A percentile compares a stretch with the other conserved stretches of the same genome.
Conservation (phyloP, 2,329 filamentous ascomycete species). For the Trichophyton rubrum region DNA sequence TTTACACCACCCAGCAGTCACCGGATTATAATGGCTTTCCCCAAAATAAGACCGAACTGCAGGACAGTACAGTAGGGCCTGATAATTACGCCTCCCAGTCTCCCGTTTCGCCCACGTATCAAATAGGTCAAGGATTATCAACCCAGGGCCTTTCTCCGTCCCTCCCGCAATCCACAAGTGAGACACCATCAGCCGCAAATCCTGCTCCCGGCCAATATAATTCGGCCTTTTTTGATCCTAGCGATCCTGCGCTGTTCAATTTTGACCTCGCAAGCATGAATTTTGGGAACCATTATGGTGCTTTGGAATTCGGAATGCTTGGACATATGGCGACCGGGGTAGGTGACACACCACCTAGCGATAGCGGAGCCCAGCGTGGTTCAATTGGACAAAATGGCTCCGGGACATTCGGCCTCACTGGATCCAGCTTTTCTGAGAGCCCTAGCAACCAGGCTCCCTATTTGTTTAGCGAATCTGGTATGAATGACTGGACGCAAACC, state of each 20-base stretch:
- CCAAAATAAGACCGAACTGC: slow-evolving; percentile 28
- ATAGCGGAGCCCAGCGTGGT: slow-evolving; percentile 40
- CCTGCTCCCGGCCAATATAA: slow-evolving; percentile 36
- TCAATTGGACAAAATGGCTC: slow-evolving; percentile 34
- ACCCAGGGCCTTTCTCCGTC: slow-evolving; percentile 25
- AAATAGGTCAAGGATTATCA: slow-evolving; percentile 36
- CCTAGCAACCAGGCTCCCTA: slow-evolving; percentile 33
- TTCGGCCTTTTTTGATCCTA: slow-evolving; percentile 63
- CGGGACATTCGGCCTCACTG: slow-evolving; percentile 27
- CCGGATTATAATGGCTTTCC: slow-evolving; percentile 29
- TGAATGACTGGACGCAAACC: slow-evolving; percentile 35
- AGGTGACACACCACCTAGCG: slow-evolving; percentile 63
- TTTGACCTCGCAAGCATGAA: slow-evolving; percentile 90
- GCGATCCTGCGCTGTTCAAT: slow-evolving; percentile 85
- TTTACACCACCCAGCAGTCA: slow-evolving; percentile 31
- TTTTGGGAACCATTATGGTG: slow-evolving; percentile 92
- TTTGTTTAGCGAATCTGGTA: slow-evolving; percentile 35
- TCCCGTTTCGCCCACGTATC: slow-evolving; percentile 61
- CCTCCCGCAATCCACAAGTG: slow-evolving; percentile 38
- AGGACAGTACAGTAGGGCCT: slow-evolving; percentile 34
- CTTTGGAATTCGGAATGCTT: slow-evolving; percentile 89
- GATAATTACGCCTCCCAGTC: slow-evolving; percentile 55
- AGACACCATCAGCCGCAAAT: slow-evolving; percentile 36
- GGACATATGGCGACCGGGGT: slow-evolving; percentile 91
- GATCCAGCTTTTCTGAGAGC: slow-evolving; percentile 34